Evolutionary conservation across 495 filamentous ascomycete genomes (phyloP).

Genomic region (Oleoguttula mirabilis): DNA sequence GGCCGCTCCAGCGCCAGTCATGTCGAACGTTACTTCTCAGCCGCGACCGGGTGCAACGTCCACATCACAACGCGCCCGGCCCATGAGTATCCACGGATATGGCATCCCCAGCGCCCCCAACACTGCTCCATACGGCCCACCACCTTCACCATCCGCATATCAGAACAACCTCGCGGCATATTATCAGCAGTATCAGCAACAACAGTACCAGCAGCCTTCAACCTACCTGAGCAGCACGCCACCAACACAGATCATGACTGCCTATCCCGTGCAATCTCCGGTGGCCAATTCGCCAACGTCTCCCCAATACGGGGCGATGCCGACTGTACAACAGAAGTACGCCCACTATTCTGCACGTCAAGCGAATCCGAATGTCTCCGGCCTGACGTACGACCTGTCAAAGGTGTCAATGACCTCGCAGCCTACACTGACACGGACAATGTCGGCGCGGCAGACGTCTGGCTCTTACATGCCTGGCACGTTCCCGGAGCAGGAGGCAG

Average conservation of each 20-base stretch:
- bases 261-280: constrained; percentile 3
- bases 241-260: constrained; percentile 1
- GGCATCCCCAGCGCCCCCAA: not conserved
- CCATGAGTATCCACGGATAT: constrained; percentile 8
- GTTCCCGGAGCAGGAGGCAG: constrained; percentile 4
- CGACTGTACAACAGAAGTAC: not conserved
- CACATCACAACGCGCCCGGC: constrained; percentile 6
- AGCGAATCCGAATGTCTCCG: not conserved
- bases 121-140: constrained; percentile 3
- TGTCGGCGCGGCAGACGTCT: constrained; percentile 6
- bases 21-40: no score
- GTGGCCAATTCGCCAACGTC: constrained; percentile 11
- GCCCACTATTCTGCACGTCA: not conserved
- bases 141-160: constrained; percentile 11
- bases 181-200: constrained; percentile 4
- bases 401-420: no score
- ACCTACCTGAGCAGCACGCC: constrained; percentile 5
- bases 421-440: not conserved
- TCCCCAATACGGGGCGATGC: constrained; percentile 1
- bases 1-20: not conserved
- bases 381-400: constrained; percentile 1
- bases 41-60: not conserved
- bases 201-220: no score
- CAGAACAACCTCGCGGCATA: constrained; percentile 2
- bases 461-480: constrained; percentile 8